Evolutionary conservation across 2,329 filamentous ascomycete species (phyloP), one percentile per base, ranked within the genome.

Genomic region (Fusarium tupiense): DNA sequence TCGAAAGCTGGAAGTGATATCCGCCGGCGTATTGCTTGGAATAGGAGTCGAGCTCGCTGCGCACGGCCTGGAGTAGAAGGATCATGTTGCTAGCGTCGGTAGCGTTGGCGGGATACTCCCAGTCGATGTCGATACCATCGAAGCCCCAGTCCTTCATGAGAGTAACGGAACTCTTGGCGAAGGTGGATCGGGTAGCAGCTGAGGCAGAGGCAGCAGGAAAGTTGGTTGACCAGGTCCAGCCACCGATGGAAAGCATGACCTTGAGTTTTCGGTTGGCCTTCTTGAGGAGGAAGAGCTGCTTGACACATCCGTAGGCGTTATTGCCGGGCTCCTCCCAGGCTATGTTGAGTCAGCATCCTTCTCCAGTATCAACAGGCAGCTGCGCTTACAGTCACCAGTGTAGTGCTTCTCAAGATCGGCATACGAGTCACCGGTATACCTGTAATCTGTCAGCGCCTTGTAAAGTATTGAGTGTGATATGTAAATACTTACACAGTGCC

Each of bases 221-320:
- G 80, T 93, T 93, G 72, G 88, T 83, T 2, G 92, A 94, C 81
- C 93, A 96, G 0, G 93, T 94, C 92, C 92, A 96, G 31, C 94
- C 94, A 41, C 94, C 94, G 73, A 97, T 94, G 43, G 90, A 93
- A 4, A 97, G 87, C 26, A 96, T 85, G 4, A 92, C 86, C 78
- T 96, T 96, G 57, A 97, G 82, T 58, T 94, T 89, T 22, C 94
- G 90, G 80, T 96, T 91, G 62, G 86, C 82, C 79, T 95, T 91
- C 83, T 97, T 97, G 53, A 94, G 86, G 6, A 93, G 83, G 78
- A 89, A 93, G 2, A 96, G 86, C 77, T 96, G 93, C 83, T 95
- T 95, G 53, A 94, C 81, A n/a, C 74, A 80, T 89, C 94, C 94
- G 74, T 95, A 95, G 43, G 92, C 89, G 77, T 96, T 95, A 63